phyloP scores from a whole-genome alignment of 2,329 filamentous ascomycete genomes.

The Hypoxylon sp. region DNA sequence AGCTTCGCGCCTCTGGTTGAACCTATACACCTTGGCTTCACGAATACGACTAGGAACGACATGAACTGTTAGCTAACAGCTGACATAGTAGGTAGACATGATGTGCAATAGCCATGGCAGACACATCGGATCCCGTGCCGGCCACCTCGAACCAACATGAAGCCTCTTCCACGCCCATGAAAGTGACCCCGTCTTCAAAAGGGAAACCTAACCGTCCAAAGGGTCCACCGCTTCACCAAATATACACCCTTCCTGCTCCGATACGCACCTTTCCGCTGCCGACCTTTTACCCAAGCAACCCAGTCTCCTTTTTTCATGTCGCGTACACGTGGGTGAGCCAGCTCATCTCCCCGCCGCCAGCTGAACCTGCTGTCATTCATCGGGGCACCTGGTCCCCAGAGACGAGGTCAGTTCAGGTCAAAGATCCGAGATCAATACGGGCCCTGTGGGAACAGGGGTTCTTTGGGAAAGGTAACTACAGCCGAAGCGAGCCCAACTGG shows the following conservation, averaged over 20 bases:
- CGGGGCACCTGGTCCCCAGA: conserved; percentile 80
- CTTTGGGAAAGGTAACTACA: conserved; percentile 92
- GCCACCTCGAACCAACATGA: conserved; percentile 29
- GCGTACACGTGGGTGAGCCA: conserved; percentile 80
- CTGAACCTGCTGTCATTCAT: conserved; percentile 71
- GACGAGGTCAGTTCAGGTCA: conserved; percentile 85
- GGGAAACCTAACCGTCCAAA: conserved; percentile 35
- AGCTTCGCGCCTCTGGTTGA: background rate
- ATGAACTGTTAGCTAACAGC: conserved; percentile 24
- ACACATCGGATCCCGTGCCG: conserved; percentile 36
- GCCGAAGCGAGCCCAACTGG: conserved; percentile 95
- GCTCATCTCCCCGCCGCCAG: conserved; percentile 69
- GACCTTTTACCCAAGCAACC: conserved; percentile 89
- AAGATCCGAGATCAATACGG: conserved; percentile 75
- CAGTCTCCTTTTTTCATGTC: conserved; percentile 84
- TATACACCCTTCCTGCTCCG: conserved; percentile 84
- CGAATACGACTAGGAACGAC: background rate
- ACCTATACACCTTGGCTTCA: background rate
- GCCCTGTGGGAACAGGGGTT: conserved; percentile 97
- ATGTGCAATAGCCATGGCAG: conserved; percentile 47
- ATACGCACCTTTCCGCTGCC: conserved; percentile 85
- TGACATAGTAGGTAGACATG: conserved; percentile 55
- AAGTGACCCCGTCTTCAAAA: conserved; percentile 35
- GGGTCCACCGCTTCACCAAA: conserved; percentile 66
- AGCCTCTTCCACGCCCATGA: conserved; percentile 21